Percentiles rank a stretch among this genome's conserved stretches.
Conservation (phyloP, 345 rosid species). For the Passiflora organensis region DNA sequence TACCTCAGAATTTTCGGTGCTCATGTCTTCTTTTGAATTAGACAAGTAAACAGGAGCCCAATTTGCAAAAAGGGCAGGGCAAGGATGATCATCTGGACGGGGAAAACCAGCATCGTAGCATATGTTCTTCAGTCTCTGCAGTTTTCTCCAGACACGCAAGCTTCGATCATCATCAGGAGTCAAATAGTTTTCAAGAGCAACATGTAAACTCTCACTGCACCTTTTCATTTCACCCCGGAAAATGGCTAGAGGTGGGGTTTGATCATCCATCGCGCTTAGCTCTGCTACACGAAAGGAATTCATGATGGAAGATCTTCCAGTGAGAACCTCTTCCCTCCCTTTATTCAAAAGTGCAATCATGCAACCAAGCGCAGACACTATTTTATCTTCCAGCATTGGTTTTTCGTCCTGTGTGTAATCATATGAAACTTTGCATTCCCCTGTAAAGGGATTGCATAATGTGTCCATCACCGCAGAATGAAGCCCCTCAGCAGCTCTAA, state of each 20-base stretch:
- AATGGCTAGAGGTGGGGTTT: constrained; percentile 85
- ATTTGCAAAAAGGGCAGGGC: constrained; percentile 69
- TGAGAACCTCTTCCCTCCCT: constrained; percentile 87
- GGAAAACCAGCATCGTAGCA: constrained; percentile 89
- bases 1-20: constrained; percentile 45
- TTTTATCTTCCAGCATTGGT: constrained; percentile 82
- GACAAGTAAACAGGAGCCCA: constrained; percentile 74
- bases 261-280: constrained; percentile 49
- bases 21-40: constrained; percentile 44
- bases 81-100: constrained; percentile 59
- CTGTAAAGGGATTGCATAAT: constrained; percentile 88
- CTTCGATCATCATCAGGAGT: constrained; percentile 64
- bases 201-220: constrained; percentile 88
- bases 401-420: constrained; percentile 74
- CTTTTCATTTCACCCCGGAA: constrained; percentile 95
- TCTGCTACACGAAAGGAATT: constrained; percentile 44
- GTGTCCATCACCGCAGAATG: constrained; percentile 89
- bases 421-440: constrained; percentile 75
- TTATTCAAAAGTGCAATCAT: constrained; percentile 75
- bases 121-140: constrained; percentile 88
- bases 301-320: constrained; percentile 67
- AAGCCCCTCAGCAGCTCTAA: constrained; percentile 75
- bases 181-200: constrained; percentile 82
- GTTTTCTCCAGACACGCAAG: constrained; percentile 73
- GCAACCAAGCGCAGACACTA: constrained; percentile 90